Evolutionary conservation across 805 yeast genomes (phyloP), one percentile per base, ranked within the genome.

Genomic region (Phaffomyces antillensis): DNA sequence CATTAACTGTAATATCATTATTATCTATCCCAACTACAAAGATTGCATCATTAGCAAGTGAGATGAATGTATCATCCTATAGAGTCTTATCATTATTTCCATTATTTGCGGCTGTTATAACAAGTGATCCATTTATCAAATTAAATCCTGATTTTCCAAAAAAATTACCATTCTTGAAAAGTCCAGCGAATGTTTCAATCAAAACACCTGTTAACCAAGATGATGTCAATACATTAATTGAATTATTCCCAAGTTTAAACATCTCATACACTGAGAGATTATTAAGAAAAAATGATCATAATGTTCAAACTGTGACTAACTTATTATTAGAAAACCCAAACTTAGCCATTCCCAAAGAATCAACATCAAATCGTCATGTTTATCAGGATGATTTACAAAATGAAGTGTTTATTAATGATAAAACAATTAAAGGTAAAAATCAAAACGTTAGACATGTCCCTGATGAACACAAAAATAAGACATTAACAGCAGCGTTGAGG

Each of bases 231-330:
- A 64, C 65, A 24, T 53, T 64, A 39, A 46, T 59, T n/a, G 86
- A 81, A 30, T 59, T 89, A 49, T 86, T 88, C 58, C 96, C 96
- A 0, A 73, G 73, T 35, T 59, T 87, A 32, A 64, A 75, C 0
- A 55, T 60, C 4, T 61, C 66, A 1, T 73, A 77, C 56, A 73
- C 81, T 0, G 64, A 63, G n/a, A 65, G 67, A 2, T 53, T 86
- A 3, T 61, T 87, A 13, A 56, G 63, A 23, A 66, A 72, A 31
- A 64, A 78, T 52, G 67, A 71, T 5, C 37, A 73, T 37, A 67
- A 77, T 44, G 76, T 81, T 1, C 91, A 84, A 49, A 46, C 56
- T 31, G 77, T 79, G 0, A 82, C 85, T 2, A 71, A 78, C 51
- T 57, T 68, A 36, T 56, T 88, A 15, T 66, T 89, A 16, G 96